These are phyloP conservation scores for Vitis hybrid DNA, from an alignment of 177 flowering plant species.

Conservation along the genomic window DNA sequence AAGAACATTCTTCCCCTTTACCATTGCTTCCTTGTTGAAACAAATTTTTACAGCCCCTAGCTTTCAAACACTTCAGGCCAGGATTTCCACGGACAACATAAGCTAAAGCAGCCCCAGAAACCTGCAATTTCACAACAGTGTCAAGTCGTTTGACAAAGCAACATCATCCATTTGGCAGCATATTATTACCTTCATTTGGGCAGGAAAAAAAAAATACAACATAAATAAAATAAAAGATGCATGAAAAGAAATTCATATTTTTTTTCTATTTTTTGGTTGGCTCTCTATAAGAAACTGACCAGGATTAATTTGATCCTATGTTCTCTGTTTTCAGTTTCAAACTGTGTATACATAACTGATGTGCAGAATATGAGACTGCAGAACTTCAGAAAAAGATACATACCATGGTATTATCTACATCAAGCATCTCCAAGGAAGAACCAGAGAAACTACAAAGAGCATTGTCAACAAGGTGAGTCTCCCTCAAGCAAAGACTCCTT, in stretches of 20 bases:
- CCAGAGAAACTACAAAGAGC: slow-evolving; percentile 50
- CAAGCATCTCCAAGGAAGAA: slow-evolving; percentile 66
- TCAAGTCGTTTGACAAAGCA: not conserved
- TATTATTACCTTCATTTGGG: not conserved
- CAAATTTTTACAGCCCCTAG: slow-evolving; percentile 61
- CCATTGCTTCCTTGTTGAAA: slow-evolving; percentile 20
- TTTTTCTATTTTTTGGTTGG: not conserved
- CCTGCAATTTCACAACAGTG: slow-evolving; percentile 39
- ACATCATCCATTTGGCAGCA: not conserved
- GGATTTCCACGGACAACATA: slow-evolving; percentile 48
- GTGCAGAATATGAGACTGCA: not conserved
- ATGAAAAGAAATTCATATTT: not conserved
- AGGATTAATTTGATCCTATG: not conserved
- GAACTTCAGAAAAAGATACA: slow-evolving; percentile 12
- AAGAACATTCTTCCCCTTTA: slow-evolving; percentile 13
- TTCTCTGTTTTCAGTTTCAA: not conserved
- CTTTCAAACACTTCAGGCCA: slow-evolving; percentile 50
- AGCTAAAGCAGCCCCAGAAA: slow-evolving; percentile 53
- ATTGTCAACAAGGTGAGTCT: slow-evolving; percentile 43
- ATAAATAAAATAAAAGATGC: not conserved
- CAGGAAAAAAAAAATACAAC: not conserved
- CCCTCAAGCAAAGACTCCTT: slow-evolving; percentile 64
- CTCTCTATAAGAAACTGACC: not conserved
- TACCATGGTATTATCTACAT: slow-evolving; percentile 77
- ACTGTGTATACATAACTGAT: not conserved